phyloP scores from a whole-genome alignment of 345 rosid genomes.

The Eucalyptus albens region DNA sequence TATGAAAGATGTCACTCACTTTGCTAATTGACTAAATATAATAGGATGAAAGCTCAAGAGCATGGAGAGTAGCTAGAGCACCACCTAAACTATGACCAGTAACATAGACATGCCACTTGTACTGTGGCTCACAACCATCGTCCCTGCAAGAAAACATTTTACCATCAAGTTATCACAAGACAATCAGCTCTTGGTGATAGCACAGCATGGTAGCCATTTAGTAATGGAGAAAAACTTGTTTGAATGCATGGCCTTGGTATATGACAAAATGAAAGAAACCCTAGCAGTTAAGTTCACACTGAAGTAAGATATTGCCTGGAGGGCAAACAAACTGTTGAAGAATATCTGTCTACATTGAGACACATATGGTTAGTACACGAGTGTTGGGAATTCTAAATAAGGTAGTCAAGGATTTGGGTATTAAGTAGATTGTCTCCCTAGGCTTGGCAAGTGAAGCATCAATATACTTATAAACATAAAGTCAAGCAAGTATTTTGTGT shows the following conservation, averaged over 20 bases:
- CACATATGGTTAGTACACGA: background rate
- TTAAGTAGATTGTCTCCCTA: background rate
- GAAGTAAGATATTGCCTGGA: background rate
- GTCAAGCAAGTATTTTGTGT: background rate
- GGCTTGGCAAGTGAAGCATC: background rate
- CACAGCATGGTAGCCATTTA: background rate
- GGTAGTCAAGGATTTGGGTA: background rate
- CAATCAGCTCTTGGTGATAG: background rate
- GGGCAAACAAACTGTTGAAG: background rate
- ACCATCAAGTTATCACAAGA: background rate
- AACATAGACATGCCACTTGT: conserved; percentile 78
- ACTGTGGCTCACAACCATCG: conserved; percentile 21
- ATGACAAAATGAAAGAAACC: background rate
- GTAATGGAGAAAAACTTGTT: background rate
- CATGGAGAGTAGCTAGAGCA: conserved; percentile 87
- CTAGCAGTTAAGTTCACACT: background rate
- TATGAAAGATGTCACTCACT: conserved; percentile 27
- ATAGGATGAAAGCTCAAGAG: conserved; percentile 88
- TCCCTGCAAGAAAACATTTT: conserved; percentile 26
- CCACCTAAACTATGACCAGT: conserved; percentile 99
- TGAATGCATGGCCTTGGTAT: background rate
- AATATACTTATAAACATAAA: too few species aligned
- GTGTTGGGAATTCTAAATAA: background rate
- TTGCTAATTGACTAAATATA: conserved; percentile 76
- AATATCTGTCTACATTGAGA: background rate